phyloP scores from a whole-genome alignment of 352 stramenopile species.

The Pythium phragmiticola region DNA sequence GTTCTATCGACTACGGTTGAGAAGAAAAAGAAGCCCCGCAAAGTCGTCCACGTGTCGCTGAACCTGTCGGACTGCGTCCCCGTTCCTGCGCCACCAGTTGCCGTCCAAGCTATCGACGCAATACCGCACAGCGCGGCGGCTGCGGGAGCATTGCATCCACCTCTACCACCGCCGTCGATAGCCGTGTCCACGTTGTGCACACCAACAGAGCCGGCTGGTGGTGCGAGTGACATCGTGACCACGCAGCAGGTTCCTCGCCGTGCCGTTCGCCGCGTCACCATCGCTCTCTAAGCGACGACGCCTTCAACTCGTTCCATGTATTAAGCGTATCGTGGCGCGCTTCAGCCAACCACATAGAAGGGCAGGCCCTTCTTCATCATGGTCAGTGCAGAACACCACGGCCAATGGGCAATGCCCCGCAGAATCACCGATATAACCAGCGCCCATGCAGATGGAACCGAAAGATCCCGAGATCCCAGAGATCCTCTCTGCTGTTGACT shows the following conservation, averaged over 20 bases:
- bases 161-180: background rate
- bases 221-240: background rate
- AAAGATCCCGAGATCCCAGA: no score
- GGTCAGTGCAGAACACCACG: no score
- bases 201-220: background rate
- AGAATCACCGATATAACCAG: no score
- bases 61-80: slow-evolving; percentile 24
- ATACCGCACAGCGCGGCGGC: background rate
- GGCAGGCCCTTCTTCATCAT: no score
- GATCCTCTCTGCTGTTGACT: no score
- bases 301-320: no score
- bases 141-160: background rate
- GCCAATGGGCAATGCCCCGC: no score
- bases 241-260: background rate
- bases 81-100: background rate
- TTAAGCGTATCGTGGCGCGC: no score
- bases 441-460: no score
- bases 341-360: no score
- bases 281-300: slow-evolving; percentile 7
- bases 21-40: slow-evolving; percentile 19
- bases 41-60: slow-evolving; percentile 50
- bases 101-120: background rate
- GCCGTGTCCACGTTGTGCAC: background rate
- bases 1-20: background rate
- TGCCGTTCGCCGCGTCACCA: slow-evolving; percentile 14